phyloP scores from a whole-genome alignment of 2,329 filamentous ascomycete species.

The Fusarium sp. region DNA sequence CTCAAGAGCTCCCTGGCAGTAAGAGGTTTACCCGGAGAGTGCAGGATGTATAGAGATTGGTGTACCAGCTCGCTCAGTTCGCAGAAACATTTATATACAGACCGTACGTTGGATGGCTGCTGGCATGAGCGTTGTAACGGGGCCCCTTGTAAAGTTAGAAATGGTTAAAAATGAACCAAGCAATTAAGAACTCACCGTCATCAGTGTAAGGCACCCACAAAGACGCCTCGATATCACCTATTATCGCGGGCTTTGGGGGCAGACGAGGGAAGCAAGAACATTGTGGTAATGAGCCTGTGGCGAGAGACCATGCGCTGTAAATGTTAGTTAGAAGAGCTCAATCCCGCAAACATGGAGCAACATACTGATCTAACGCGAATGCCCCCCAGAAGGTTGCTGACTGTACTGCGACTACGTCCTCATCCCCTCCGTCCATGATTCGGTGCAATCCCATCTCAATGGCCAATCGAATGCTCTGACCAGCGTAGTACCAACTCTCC shows the following conservation, averaged over 20 bases:
- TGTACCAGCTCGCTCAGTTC: slow-evolving; percentile 80
- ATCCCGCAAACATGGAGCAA: slow-evolving; percentile 14
- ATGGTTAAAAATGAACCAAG: background rate
- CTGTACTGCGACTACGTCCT: slow-evolving; percentile 68
- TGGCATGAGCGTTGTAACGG: slow-evolving; percentile 66
- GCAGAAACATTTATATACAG: slow-evolving; percentile 75
- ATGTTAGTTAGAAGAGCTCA: slow-evolving; percentile 34
- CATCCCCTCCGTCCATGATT: slow-evolving; percentile 58
- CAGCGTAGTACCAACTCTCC: slow-evolving; percentile 77
- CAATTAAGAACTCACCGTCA: slow-evolving; percentile 58
- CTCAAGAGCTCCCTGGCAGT: slow-evolving; percentile 71
- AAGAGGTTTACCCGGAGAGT: slow-evolving; percentile 73
- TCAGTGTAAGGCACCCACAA: slow-evolving; percentile 69
- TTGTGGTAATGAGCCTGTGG: slow-evolving; percentile 70
- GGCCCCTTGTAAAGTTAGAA: slow-evolving; percentile 53
- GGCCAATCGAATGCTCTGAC: slow-evolving; percentile 77
- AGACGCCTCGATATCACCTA: slow-evolving; percentile 69
- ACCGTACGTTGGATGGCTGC: slow-evolving; percentile 74
- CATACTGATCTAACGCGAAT: slow-evolving; percentile 72
- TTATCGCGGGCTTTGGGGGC: slow-evolving; percentile 69
- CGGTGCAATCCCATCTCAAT: slow-evolving; percentile 77
- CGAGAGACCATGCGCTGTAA: slow-evolving; percentile 71
- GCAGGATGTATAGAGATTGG: slow-evolving; percentile 76
- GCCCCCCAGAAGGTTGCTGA: slow-evolving; percentile 71
- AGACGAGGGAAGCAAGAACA: slow-evolving; percentile 67